Conservation (phyloP, 441 rosid genomes). For the Aquilaria agallochum region DNA sequence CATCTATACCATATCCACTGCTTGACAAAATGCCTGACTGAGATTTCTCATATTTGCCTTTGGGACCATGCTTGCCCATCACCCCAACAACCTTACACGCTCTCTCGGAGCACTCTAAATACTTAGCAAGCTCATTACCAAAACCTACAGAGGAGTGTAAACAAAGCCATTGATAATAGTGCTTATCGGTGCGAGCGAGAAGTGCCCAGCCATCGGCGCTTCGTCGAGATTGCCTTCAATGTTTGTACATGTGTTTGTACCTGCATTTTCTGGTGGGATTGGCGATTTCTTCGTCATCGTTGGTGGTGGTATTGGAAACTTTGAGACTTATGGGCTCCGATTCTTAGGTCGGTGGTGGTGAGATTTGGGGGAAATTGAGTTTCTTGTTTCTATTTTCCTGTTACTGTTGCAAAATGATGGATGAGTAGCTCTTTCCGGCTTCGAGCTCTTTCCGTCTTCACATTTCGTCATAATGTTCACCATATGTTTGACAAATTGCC, state of each 20-base stretch:
- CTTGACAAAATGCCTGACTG: conserved; percentile 34
- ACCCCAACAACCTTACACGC: conserved; percentile 74
- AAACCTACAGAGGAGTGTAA: conserved; percentile 33
- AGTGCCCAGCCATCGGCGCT: conserved; percentile 87
- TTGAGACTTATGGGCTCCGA: conserved; percentile 59
- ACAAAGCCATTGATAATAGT: too few species aligned
- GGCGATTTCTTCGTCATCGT: conserved; percentile 29
- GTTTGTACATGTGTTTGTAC: conserved; percentile 69
- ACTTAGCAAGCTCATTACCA: conserved; percentile 65
- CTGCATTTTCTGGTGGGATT: conserved; percentile 26
- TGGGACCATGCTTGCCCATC: conserved; percentile 62
- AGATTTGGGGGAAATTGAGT: conserved; percentile 16
- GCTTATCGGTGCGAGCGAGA: conserved; percentile 84
- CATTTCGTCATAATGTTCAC: too few species aligned
- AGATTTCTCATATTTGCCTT: conserved; percentile 19
- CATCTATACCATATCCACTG: conserved; percentile 18
- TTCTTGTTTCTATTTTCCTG: conserved; percentile 36
- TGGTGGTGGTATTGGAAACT: conserved; percentile 45
- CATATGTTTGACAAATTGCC: too few species aligned
- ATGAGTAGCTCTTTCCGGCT: neutral
- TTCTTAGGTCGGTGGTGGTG: conserved; percentile 36
- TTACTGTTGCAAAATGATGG: neutral
- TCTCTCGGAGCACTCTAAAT: conserved; percentile 76
- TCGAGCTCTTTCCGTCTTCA: too few species aligned
- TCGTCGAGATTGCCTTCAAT: conserved; percentile 96